Percentiles rank a stretch among this genome's conserved stretches.
Evolutionary conservation across 805 yeast species (phyloP).

Genomic region (Maudiozyma saulgeensis): DNA sequence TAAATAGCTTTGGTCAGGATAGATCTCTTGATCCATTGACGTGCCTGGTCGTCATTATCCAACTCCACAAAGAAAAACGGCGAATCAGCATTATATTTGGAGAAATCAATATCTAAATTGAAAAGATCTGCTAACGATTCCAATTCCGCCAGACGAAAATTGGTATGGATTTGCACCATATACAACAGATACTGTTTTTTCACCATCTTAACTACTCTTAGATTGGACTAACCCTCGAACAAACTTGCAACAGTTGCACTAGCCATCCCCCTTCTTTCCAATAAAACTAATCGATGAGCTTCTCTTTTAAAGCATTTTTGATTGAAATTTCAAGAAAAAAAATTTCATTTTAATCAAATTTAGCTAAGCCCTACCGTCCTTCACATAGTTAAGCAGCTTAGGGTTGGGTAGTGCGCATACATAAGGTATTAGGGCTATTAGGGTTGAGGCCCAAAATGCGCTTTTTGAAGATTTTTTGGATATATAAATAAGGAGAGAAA

Average conservation of each 20-base stretch:
- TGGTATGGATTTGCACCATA: slow-evolving; percentile 75
- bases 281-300: neutral
- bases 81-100: slow-evolving; percentile 42
- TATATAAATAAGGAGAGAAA: no score
- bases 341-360: neutral
- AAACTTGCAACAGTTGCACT: no score
- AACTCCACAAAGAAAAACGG: slow-evolving; percentile 71
- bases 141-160: slow-evolving; percentile 73
- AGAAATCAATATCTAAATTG: slow-evolving; percentile 48
- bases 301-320: neutral
- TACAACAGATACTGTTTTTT: slow-evolving; percentile 53
- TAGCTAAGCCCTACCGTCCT: neutral
- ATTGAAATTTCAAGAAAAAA: neutral
- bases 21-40: slow-evolving; percentile 52
- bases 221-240: no score
- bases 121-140: slow-evolving; percentile 70
- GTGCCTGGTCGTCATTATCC: slow-evolving; percentile 59
- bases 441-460: neutral
- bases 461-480: no score
- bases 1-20: slow-evolving; percentile 67
- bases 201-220: neutral
- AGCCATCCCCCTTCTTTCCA: neutral
- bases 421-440: neutral
- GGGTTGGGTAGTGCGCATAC: neutral
- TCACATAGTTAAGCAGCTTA: neutral